Conservation (phyloP, 2,329 filamentous ascomycete genomes). For the Phoma sp. region DNA sequence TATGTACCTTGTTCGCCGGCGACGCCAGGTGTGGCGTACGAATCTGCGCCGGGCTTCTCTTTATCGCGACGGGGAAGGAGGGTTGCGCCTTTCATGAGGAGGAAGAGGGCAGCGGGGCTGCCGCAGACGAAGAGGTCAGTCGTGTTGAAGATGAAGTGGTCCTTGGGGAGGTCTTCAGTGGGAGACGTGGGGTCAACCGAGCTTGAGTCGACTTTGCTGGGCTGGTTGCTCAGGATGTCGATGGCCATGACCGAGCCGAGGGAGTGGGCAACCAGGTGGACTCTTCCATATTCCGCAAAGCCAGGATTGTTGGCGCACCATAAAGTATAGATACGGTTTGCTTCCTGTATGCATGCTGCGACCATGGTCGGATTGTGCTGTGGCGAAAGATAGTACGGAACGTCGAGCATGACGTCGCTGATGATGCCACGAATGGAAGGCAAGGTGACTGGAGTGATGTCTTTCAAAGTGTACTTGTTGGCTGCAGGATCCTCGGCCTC, state of each 20-base stretch:
- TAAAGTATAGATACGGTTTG: slow-evolving; percentile 91
- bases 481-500: slow-evolving; percentile 63
- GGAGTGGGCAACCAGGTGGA: slow-evolving; percentile 92
- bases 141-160: slow-evolving; percentile 86
- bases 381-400: slow-evolving; percentile 96
- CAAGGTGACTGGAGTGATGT: slow-evolving; percentile 90
- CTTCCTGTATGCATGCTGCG: slow-evolving; percentile 82
- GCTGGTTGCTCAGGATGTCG: slow-evolving; percentile 88
- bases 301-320: slow-evolving; percentile 95
- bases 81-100: slow-evolving; percentile 76
- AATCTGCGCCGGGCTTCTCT: slow-evolving; percentile 76
- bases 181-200: slow-evolving; percentile 41
- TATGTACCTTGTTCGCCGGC: slow-evolving; percentile 82
- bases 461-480: slow-evolving; percentile 73
- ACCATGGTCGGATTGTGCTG: slow-evolving; percentile 93
- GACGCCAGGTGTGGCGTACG: slow-evolving; percentile 59
- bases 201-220: slow-evolving; percentile 67
- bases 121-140: slow-evolving; percentile 88
- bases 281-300: slow-evolving; percentile 79
- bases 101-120: slow-evolving; percentile 90
- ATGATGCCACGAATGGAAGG: slow-evolving; percentile 91
- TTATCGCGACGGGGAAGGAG: slow-evolving; percentile 79
- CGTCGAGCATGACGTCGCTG: slow-evolving; percentile 97
- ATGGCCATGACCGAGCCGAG: slow-evolving; percentile 93
- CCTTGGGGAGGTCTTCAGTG: slow-evolving; percentile 57